Evolutionary conservation across 352 stramenopile genomes (phyloP).

Genomic region (Globisporangium recalcitrans): DNA sequence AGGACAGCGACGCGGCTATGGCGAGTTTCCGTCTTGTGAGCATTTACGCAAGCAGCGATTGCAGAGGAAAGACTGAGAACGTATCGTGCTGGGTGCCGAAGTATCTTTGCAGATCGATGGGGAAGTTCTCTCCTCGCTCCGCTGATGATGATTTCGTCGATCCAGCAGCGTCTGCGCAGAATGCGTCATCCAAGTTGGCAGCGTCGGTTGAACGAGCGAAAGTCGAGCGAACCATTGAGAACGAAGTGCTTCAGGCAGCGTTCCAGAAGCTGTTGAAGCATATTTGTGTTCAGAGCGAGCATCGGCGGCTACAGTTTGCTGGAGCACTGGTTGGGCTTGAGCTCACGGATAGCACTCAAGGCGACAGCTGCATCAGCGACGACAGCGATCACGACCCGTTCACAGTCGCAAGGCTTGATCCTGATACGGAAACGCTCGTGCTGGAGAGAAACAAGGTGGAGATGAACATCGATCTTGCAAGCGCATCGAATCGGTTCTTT

Average conservation of each 20-base stretch:
- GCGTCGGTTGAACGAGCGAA: slow-evolving; percentile 23
- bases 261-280: slow-evolving; percentile 32
- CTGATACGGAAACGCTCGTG: background rate
- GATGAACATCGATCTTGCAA: background rate
- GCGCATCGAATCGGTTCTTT: slow-evolving; percentile 7
- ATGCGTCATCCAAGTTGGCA: slow-evolving; percentile 11
- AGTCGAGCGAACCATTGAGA: slow-evolving; percentile 23
- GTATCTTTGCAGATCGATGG: slow-evolving; percentile 63
- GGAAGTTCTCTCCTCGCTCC: slow-evolving; percentile 2
- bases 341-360: slow-evolving; percentile 1
- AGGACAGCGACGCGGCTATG: slow-evolving; percentile 25
- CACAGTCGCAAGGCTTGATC: slow-evolving; percentile 4
- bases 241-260: slow-evolving; percentile 18
- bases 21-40: slow-evolving; percentile 53
- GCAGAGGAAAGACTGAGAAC: slow-evolving; percentile 32
- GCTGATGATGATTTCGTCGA: background rate
- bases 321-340: slow-evolving; percentile 12
- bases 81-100: slow-evolving; percentile 75
- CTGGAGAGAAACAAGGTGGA: slow-evolving; percentile 1
- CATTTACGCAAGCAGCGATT: slow-evolving; percentile 35
- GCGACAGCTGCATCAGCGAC: background rate
- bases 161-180: background rate
- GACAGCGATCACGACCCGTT: background rate
- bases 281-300: slow-evolving; percentile 13
- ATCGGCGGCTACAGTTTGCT: slow-evolving; percentile 8